A percentile compares a stretch with the other conserved stretches of the same genome.
Evolutionary conservation across 306 rosid genomes (phyloP).

Genomic region (Dryas alaskensis): DNA sequence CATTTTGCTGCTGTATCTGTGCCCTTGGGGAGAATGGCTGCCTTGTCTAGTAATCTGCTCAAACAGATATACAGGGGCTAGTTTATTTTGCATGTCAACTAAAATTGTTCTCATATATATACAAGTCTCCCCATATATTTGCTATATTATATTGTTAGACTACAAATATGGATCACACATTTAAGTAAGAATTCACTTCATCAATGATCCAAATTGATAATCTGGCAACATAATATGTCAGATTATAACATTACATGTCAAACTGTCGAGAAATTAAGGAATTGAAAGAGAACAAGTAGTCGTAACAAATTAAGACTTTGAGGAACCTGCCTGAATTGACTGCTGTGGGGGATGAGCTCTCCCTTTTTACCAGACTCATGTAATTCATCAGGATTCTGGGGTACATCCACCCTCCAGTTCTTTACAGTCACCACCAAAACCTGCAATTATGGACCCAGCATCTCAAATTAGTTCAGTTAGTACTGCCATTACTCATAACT

Average conservation of each 20-base stretch:
- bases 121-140: no score
- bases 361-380: background rate
- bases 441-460: background rate
- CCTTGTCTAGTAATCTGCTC: constrained; percentile 51
- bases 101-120: no score
- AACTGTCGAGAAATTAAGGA: background rate
- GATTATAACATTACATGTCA: background rate
- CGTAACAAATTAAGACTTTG: background rate
- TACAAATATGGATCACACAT: no score
- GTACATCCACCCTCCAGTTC: constrained; percentile 9
- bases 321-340: constrained; percentile 20
- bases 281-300: background rate
- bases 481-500: background rate
- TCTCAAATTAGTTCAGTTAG: background rate
- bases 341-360: constrained; percentile 10
- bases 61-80: constrained; percentile 10
- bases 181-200: no score
- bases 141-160: no score
- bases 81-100: background rate
- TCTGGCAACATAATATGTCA: background rate
- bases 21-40: constrained; percentile 40
- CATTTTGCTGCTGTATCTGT: constrained; percentile 29
- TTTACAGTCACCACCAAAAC: constrained; percentile 16
- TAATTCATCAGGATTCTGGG: constrained; percentile 8
- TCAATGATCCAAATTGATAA: no score